Conservation (phyloP, 306 rosid genomes). For the Quercus variabilis region DNA sequence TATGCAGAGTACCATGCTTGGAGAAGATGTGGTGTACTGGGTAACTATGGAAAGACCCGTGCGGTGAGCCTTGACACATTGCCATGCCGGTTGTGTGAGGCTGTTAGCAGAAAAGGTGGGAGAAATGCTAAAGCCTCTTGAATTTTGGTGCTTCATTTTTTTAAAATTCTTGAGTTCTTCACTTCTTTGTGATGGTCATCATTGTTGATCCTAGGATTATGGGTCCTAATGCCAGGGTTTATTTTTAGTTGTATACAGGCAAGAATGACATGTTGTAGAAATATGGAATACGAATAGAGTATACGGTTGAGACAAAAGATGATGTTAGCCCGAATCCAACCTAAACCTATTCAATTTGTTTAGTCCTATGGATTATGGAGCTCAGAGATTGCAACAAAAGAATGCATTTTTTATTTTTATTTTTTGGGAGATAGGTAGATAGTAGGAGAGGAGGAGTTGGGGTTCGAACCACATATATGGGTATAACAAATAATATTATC, state of each 20-base stretch:
- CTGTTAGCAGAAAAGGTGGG: slow-evolving; percentile 76
- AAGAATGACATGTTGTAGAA: not conserved
- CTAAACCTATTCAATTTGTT: not conserved
- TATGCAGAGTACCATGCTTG: slow-evolving; percentile 97
- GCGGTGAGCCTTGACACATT: slow-evolving; percentile 81
- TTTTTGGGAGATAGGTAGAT: too few relatives aligned
- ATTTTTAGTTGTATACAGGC: not conserved
- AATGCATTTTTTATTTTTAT: too few relatives aligned
- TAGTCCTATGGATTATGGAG: too few relatives aligned
- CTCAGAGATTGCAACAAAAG: too few relatives aligned
- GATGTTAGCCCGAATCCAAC: not conserved
- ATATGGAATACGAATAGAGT: not conserved
- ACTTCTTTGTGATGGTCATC: not conserved
- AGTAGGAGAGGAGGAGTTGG: too few relatives aligned
- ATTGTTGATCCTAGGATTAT: not conserved
- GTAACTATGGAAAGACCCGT: slow-evolving; percentile 70
- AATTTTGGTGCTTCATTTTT: not conserved
- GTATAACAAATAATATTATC: too few relatives aligned
- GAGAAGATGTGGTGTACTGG: slow-evolving; percentile 82
- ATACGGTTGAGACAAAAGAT: not conserved
- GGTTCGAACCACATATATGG: too few relatives aligned
- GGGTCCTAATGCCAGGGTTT: not conserved
- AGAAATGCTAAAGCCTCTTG: slow-evolving; percentile 39
- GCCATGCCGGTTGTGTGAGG: slow-evolving; percentile 83
- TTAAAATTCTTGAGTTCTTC: not conserved